Evolutionary conservation across 1,284 basidiomycete species (phyloP).

Genomic region (Heterobasidion occidentale): DNA sequence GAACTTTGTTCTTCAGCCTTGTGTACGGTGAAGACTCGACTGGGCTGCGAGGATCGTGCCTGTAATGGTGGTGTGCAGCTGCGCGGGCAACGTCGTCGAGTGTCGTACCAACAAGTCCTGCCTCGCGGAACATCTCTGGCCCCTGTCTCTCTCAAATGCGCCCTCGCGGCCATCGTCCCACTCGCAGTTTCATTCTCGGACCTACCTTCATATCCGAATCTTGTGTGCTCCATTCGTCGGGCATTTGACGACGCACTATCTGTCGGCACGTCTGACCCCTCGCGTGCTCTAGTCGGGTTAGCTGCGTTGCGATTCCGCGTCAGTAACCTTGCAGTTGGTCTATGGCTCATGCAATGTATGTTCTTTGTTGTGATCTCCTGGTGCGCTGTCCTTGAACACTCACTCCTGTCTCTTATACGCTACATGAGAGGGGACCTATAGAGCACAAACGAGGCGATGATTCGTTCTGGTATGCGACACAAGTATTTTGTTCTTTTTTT

Average conservation of each 20-base stretch:
- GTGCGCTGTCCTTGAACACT: not conserved
- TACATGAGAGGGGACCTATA: conserved; percentile 23
- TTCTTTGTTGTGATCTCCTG: conserved; percentile 13
- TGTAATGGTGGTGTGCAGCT: conserved; percentile 32
- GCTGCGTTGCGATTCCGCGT: conserved; percentile 7
- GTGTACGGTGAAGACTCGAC: conserved; percentile 35
- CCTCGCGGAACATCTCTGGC: conserved; percentile 40
- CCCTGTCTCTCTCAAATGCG: conserved; percentile 36
- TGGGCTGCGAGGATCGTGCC: conserved; percentile 30
- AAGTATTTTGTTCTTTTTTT: not conserved
- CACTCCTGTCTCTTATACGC: not conserved
- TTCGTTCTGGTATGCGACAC: conserved; percentile 29
- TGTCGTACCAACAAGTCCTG: conserved; percentile 25
- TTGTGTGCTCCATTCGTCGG: conserved; percentile 1
- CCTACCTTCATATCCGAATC: conserved; percentile 18
- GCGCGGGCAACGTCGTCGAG: conserved; percentile 35
- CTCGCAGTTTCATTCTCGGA: conserved; percentile 38
- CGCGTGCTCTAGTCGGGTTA: conserved; percentile 8
- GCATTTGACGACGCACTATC: conserved; percentile 6
- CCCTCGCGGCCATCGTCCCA: conserved; percentile 44
- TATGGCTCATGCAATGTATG: conserved; percentile 10
- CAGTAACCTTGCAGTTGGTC: conserved; percentile 6
- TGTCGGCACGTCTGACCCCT: conserved; percentile 11
- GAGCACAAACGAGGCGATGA: conserved; percentile 22
- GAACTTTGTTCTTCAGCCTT: conserved; percentile 34